Evolutionary conservation across 2,329 filamentous ascomycete species (phyloP).

Genomic region (Aureobasidium melanogenum): DNA sequence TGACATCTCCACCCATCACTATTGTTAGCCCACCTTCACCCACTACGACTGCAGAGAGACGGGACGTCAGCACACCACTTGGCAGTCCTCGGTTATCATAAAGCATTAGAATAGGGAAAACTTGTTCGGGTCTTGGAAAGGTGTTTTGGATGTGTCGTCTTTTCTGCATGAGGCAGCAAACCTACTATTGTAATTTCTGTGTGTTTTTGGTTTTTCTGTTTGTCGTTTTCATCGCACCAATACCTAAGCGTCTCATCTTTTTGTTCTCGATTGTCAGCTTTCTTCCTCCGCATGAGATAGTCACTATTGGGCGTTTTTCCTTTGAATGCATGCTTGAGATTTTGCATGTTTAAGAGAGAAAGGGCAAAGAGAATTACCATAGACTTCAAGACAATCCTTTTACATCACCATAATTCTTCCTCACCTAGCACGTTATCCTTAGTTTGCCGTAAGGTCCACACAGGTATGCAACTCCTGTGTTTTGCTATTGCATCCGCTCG

Average conservation of each 20-base stretch:
- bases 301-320: background rate
- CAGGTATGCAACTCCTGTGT: no score
- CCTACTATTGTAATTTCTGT: background rate
- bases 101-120: background rate
- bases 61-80: background rate
- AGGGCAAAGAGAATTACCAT: background rate
- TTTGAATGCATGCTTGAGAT: background rate
- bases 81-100: background rate
- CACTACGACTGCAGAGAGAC: slow-evolving; percentile 11
- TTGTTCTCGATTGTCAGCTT: background rate
- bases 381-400: background rate
- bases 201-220: background rate
- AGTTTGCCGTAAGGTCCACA: no score
- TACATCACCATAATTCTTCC: no score
- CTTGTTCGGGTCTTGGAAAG: background rate
- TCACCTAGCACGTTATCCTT: no score
- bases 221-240: background rate
- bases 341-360: background rate
- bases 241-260: background rate
- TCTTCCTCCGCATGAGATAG: no score
- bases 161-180: background rate
- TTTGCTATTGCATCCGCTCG: no score
- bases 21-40: slow-evolving; percentile 25
- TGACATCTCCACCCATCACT: slow-evolving; percentile 18
- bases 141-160: background rate